Base-by-base conservation (phyloP, 768 basidiomycete species). In the Mrakia blollopis region DNA sequence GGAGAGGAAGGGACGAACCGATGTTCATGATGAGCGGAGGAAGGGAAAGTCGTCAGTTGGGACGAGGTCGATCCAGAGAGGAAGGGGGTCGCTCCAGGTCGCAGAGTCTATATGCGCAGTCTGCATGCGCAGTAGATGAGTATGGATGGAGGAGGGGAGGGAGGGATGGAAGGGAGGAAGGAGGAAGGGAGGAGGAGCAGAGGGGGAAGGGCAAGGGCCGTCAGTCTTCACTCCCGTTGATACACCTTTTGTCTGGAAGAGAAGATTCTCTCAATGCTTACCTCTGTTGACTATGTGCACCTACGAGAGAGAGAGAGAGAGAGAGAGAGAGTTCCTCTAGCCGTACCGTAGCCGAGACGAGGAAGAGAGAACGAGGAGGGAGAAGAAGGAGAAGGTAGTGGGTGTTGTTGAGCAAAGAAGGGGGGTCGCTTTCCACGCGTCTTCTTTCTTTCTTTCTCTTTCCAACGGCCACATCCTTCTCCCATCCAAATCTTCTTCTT, bases 1-100 rank as follows among this genome's bases (percentile, higher is more conserved):
- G 5, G 35, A 21, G 13, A 5, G 30, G 35, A 11, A 13, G 44
- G 73, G 60, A 74, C 73, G 62, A 23, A 74, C 73, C 73, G 52
- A 74, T 44, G 63, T 74, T 74, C 73, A 74, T 74, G 47, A 54
- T 44, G 47, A 30, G 70, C n/a, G 28, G n/a, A 54, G 44, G 10
- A 21, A n/a, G 35, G 44, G 28, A 8, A 52, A 25, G 69, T 50
- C 30, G 44, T 50, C 30, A 54, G 50, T 54, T 35, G 21, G 30
- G 32, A 16, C 52, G 35, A 69, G 65, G 10, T 41, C 39, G 21
- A 28, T n/a, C 18, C 35, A 50, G 41, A 44, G 39, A 32, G 21
- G 8, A 16, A n/a, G 25, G 41, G 44, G 4, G n/a, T n/a, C 32
- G 37, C 37, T 50, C 47, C 47, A n/a, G 47, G 16, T 50, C 16